Percentiles rank a stretch among this genome's conserved stretches.
Evolutionary conservation across 768 basidiomycete genomes (phyloP).

Genomic region (Lactifluus subvellereus): DNA sequence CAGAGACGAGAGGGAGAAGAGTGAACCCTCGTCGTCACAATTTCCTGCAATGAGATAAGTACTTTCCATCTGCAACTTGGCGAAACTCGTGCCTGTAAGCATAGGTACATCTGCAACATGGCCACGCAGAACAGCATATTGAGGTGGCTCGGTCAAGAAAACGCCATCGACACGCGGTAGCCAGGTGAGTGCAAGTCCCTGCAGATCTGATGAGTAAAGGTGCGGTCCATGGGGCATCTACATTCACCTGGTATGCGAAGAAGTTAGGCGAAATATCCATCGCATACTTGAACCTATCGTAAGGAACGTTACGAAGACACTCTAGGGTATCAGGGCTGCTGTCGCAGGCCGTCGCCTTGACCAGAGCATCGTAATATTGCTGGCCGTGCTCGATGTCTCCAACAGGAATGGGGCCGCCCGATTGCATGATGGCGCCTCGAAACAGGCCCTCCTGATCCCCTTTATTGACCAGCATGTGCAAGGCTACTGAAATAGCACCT

Average conservation of each 20-base stretch:
- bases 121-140: slow-evolving; percentile 21
- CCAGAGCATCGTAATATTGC: slow-evolving; percentile 24
- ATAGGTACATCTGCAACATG: slow-evolving; percentile 25
- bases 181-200: slow-evolving; percentile 20
- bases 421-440: slow-evolving; percentile 28
- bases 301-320: slow-evolving; percentile 23
- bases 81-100: slow-evolving; percentile 12
- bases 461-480: slow-evolving; percentile 29
- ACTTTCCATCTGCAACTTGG: too few species aligned
- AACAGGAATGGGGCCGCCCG: slow-evolving; percentile 27
- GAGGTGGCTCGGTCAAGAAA: slow-evolving; percentile 25
- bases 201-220: neutral
- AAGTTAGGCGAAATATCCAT: slow-evolving; percentile 21
- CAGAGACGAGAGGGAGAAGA: slow-evolving; percentile 16
- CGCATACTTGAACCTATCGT: slow-evolving; percentile 6
- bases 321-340: slow-evolving; percentile 22
- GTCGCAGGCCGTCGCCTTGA: slow-evolving; percentile 21
- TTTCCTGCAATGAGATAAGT: slow-evolving; percentile 9
- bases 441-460: slow-evolving; percentile 27
- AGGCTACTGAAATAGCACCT: slow-evolving; percentile 33
- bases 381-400: slow-evolving; percentile 23
- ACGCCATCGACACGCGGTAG: slow-evolving; percentile 25
- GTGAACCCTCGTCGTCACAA: slow-evolving; percentile 22
- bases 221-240: too few species aligned
- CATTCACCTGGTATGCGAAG: slow-evolving; percentile 17